Conservation (phyloP, 2,329 filamentous ascomycete genomes). For the Exophiala alcalophila region DNA sequence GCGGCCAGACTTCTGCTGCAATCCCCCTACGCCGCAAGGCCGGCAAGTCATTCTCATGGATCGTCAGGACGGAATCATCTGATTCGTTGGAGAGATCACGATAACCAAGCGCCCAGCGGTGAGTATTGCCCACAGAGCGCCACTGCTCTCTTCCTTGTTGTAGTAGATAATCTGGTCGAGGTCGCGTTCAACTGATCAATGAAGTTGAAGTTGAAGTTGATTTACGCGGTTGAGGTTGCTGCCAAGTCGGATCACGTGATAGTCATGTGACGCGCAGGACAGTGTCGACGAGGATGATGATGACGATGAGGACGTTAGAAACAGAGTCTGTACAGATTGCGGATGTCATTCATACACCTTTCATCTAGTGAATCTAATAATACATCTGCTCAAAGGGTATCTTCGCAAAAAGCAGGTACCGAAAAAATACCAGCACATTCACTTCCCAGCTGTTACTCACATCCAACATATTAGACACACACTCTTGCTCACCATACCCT, state of each 20-base stretch:
- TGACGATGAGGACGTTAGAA: too few species aligned
- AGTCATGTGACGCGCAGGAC: too few species aligned
- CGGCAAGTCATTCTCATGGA: too few species aligned
- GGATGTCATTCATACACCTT: neutral
- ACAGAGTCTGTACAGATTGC: too few species aligned
- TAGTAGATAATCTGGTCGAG: neutral
- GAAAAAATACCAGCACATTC: constrained; percentile 25
- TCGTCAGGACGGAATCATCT: constrained; percentile 1
- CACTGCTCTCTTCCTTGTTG: too few species aligned
- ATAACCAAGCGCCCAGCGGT: too few species aligned
- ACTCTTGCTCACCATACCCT: constrained; percentile 18
- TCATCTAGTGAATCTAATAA: constrained; percentile 13
- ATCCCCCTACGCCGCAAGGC: too few species aligned
- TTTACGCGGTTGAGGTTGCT: too few species aligned
- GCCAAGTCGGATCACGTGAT: constrained; percentile 3
- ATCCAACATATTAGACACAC: too few species aligned
- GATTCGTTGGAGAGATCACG: neutral
- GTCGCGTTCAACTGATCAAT: neutral
- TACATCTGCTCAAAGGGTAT: constrained; percentile 26
- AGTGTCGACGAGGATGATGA: too few species aligned
- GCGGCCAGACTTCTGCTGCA: too few species aligned
- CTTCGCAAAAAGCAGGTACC: constrained; percentile 17
- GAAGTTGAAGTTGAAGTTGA: neutral
- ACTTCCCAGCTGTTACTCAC: constrained; percentile 7
- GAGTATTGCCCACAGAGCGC: too few species aligned